Evolutionary conservation across 176 grass and related monocot genomes (phyloP).

Genomic region (Saccharum spontaneum): DNA sequence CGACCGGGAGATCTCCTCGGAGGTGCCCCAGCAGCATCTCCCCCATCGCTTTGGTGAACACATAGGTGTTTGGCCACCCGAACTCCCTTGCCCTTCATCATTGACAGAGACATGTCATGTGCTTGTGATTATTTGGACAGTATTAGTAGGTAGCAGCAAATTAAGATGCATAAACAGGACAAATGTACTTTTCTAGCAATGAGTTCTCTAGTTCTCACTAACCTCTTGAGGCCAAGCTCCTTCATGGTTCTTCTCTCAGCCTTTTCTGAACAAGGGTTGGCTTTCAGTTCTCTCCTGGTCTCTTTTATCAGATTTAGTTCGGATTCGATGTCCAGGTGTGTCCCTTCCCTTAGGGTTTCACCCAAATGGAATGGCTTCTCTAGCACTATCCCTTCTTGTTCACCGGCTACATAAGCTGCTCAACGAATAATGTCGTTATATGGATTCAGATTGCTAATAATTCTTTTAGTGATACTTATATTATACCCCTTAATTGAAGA

Average conservation of each 20-base stretch:
- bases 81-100: conserved; percentile 50
- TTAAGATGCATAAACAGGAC: not conserved
- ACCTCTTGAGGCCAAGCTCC: conserved; percentile 64
- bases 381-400: conserved; percentile 44
- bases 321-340: conserved; percentile 52
- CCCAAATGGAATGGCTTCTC: conserved; percentile 60
- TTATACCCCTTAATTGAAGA: not conserved
- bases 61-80: conserved; percentile 83
- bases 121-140: not conserved
- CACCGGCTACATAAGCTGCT: conserved; percentile 60
- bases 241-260: conserved; percentile 57
- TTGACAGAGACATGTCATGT: not conserved
- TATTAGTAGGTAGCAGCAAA: not conserved
- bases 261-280: not conserved
- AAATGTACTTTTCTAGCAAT: not conserved
- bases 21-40: conserved; percentile 66
- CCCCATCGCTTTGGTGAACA: conserved; percentile 79
- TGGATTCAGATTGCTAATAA: not conserved
- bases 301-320: conserved; percentile 52
- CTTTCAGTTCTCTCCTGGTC: conserved; percentile 32
- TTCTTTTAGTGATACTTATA: not conserved
- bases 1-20: conserved; percentile 47
- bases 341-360: conserved; percentile 35
- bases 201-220: not conserved
- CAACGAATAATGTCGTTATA: not conserved